These are phyloP conservation scores for Corrigiola litoralis DNA, from an alignment of 179 eudicot species.

Conservation along the genomic window DNA sequence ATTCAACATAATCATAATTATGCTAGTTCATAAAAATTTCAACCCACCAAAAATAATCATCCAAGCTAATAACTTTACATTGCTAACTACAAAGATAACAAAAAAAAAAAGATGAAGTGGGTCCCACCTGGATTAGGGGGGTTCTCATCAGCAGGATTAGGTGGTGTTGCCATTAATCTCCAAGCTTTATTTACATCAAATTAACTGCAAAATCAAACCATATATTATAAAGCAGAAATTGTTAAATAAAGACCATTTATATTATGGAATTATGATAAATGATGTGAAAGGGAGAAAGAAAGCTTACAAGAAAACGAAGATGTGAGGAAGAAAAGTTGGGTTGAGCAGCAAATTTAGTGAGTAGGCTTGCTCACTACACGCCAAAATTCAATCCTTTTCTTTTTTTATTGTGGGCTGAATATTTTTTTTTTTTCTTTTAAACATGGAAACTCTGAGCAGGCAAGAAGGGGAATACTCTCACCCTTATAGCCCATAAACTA, in stretches of 20 bases:
- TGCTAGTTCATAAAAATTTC: no score
- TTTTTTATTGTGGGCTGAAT: no score
- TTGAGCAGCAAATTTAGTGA: no score
- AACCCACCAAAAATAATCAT: not conserved
- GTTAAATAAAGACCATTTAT: no score
- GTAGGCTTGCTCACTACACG: constrained; percentile 2
- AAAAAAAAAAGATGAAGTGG: not conserved
- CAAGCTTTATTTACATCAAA: constrained; percentile 16
- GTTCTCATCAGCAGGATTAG: constrained; percentile 24
- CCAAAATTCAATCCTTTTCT: constrained; percentile 20
- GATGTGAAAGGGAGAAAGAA: not conserved
- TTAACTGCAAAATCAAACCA: not conserved
- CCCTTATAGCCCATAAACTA: no score
- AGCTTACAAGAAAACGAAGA: constrained; percentile 1
- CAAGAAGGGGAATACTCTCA: no score
- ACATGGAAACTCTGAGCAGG: no score
- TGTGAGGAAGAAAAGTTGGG: not conserved
- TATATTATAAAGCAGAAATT: constrained; percentile 6
- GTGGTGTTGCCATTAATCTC: constrained; percentile 37
- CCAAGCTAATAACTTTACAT: no score
- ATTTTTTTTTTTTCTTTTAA: no score
- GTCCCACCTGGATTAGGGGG: constrained; percentile 35
- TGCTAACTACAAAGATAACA: not conserved
- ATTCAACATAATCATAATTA: no score
- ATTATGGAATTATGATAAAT: not conserved